A percentile compares a stretch with the other conserved stretches of the same genome.
These are phyloP conservation scores for Metarhizium robertsii DNA, from an alignment of 2,329 filamentous ascomycete species.

Conservation along the genomic window DNA sequence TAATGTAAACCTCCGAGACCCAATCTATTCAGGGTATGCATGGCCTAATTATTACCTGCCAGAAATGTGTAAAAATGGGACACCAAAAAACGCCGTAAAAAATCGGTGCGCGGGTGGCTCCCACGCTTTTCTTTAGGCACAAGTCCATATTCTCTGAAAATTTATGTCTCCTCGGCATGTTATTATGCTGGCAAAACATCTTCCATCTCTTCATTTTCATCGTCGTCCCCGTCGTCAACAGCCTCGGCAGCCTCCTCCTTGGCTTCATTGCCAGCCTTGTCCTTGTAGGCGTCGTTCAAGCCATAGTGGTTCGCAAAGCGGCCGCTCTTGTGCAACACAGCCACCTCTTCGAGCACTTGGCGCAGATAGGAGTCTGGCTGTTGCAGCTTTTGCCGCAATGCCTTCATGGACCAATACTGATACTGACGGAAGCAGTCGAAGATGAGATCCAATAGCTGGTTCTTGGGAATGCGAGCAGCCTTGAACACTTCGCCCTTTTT, in stretches of 20 bases:
- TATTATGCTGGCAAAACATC: conserved; percentile 46
- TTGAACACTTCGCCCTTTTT: conserved; percentile 66
- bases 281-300: conserved; percentile 51
- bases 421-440: conserved; percentile 77
- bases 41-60: not conserved
- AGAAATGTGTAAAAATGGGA: not conserved
- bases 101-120: not conserved
- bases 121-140: not conserved
- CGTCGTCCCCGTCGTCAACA: conserved; percentile 55
- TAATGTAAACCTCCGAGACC: conserved; percentile 3
- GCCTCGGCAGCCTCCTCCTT: conserved; percentile 47
- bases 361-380: conserved; percentile 94
- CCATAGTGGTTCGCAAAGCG: conserved; percentile 81
- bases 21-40: conserved; percentile 17
- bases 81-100: not conserved
- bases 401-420: conserved; percentile 90
- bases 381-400: conserved; percentile 63
- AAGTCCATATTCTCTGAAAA: not conserved
- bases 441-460: conserved; percentile 78
- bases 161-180: not conserved
- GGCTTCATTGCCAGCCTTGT: conserved; percentile 30
- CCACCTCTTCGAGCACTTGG: conserved; percentile 73
- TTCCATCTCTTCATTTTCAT: conserved; percentile 66
- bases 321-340: conserved; percentile 72
- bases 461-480: conserved; percentile 79